Conservation (phyloP, 2,329 filamentous ascomycete species). For the Diaporthe vexans region DNA sequence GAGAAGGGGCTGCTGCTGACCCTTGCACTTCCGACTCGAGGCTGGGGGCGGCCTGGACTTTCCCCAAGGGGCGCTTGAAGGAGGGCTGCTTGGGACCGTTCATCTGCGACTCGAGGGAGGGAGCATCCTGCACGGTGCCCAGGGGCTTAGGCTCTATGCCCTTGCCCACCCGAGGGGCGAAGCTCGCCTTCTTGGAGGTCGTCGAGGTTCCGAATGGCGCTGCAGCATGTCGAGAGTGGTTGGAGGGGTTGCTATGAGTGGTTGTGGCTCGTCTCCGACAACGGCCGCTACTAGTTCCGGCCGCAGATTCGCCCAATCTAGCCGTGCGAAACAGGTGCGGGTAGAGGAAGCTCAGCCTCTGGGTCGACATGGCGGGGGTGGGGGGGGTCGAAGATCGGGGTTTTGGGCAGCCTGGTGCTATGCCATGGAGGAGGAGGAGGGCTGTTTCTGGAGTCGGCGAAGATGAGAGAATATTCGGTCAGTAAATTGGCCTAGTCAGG, state of each 20-base stretch:
- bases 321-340: constrained; percentile 74
- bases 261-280: constrained; percentile 46
- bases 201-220: constrained; percentile 56
- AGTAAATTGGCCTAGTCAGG: not conserved
- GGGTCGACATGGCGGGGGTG: constrained; percentile 67
- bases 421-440: constrained; percentile 35
- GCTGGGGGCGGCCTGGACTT: constrained; percentile 12
- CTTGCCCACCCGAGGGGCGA: constrained; percentile 71
- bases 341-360: constrained; percentile 77
- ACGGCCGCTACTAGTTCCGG: constrained; percentile 53
- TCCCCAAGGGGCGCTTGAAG: constrained; percentile 44
- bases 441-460: not conserved
- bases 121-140: constrained; percentile 39
- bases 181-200: constrained; percentile 56
- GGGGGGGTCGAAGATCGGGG: constrained; percentile 8
- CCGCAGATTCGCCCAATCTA: constrained; percentile 60
- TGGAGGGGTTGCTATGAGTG: constrained; percentile 44
- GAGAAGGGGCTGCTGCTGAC: not conserved
- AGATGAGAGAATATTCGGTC: not conserved
- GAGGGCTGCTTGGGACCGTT: constrained; percentile 43
- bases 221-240: constrained; percentile 43
- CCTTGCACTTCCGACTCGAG: constrained; percentile 12
- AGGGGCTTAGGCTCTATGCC: constrained; percentile 67
- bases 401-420: constrained; percentile 34
- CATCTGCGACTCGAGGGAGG: constrained; percentile 42